Percentiles rank a stretch among this genome's conserved stretches.
Evolutionary conservation across 305 asterid species (phyloP).

Genomic region (Salvia sclarea): DNA sequence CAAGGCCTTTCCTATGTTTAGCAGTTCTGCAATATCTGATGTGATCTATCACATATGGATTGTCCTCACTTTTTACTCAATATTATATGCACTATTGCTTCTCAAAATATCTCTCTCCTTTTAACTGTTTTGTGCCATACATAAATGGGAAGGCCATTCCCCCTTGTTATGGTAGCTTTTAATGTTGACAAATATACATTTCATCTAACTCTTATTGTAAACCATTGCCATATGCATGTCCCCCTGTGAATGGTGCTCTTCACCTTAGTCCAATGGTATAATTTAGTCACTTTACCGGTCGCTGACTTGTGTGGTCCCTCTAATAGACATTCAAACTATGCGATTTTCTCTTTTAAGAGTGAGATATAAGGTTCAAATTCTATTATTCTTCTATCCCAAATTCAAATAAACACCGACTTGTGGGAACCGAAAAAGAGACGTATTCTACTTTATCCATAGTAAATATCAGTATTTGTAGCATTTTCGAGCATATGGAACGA

Average conservation of each 20-base stretch:
- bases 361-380: no score
- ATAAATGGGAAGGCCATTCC: conserved; percentile 15
- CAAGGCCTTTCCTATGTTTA: conserved; percentile 45
- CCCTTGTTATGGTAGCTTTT: background rate
- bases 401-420: no score
- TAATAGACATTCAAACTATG: no score
- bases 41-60: conserved; percentile 35
- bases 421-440: no score
- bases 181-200: conserved; percentile 30
- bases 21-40: conserved; percentile 39
- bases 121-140: background rate
- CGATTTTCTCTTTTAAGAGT: no score
- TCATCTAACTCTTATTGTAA: conserved; percentile 17
- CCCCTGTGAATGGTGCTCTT: background rate
- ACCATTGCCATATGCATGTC: background rate
- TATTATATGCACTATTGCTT: background rate
- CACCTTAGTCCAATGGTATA: background rate
- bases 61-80: conserved; percentile 27
- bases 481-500: no score
- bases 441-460: no score
- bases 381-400: no score
- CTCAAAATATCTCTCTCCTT: background rate
- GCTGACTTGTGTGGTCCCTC: no score
- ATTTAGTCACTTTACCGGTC: no score
- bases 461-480: no score